Percentiles rank a stretch among this genome's conserved stretches.
Evolutionary conservation across 768 basidiomycete genomes (phyloP).

Genomic region (Daedaleopsis nitida): DNA sequence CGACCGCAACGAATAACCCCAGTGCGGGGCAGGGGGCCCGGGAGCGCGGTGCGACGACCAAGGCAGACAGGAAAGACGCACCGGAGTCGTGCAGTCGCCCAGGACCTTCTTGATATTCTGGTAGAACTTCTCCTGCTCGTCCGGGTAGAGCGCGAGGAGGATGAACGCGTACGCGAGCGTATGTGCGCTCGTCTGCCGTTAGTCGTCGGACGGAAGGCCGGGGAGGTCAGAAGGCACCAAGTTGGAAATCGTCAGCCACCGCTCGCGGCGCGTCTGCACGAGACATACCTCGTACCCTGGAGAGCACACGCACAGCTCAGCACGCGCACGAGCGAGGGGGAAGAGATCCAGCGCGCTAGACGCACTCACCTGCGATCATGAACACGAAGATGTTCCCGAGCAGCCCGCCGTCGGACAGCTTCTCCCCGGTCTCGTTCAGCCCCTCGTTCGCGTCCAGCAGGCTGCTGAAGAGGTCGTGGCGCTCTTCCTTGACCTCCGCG

Average conservation of each 20-base stretch:
- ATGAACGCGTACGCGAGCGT: conserved; percentile 37
- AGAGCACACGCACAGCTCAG: neutral
- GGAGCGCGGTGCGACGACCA: too few species aligned
- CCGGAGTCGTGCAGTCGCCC: conserved; percentile 29
- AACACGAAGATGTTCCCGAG: conserved; percentile 44
- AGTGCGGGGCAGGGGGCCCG: neutral
- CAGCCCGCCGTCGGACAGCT: conserved; percentile 47
- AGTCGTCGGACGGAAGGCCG: neutral
- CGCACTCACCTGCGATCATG: conserved; percentile 49
- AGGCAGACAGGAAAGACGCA: conserved; percentile 13
- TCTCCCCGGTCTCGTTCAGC: conserved; percentile 25
- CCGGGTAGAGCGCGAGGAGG: conserved; percentile 42
- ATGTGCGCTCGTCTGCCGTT: conserved; percentile 36
- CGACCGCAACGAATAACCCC: too few species aligned
- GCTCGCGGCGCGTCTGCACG: too few species aligned
- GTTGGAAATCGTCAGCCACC: neutral
- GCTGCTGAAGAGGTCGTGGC: conserved; percentile 54
- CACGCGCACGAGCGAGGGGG: neutral
- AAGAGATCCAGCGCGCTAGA: neutral
- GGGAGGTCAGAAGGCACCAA: neutral
- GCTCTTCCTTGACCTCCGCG: conserved; percentile 39
- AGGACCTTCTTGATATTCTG: conserved; percentile 31
- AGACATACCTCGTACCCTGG: conserved; percentile 46
- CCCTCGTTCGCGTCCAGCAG: conserved; percentile 52
- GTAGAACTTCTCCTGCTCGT: conserved; percentile 41